Conservation (phyloP, 768 basidiomycete genomes). For the Postia placenta region DNA sequence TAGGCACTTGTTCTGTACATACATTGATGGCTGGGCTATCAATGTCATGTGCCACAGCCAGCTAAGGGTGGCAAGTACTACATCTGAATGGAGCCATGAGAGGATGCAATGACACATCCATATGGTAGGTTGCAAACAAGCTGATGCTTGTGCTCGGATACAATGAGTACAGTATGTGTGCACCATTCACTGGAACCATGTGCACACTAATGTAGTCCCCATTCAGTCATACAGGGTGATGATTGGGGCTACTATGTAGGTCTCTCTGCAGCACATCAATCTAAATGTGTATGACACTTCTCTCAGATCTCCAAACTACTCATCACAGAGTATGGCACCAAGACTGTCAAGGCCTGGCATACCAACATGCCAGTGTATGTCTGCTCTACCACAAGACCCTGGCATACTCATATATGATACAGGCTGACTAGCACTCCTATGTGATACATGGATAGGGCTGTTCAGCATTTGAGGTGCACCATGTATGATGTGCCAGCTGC, state of each 20-base stretch:
- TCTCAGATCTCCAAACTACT: neutral
- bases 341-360: conserved; percentile 45
- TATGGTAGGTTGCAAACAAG: conserved; percentile 16
- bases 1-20: too few species aligned
- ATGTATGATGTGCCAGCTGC: too few species aligned
- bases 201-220: neutral
- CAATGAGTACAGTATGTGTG: conserved; percentile 16
- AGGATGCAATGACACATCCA: neutral
- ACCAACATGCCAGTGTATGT: conserved; percentile 41
- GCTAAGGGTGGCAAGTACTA: neutral
- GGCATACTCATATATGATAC: too few species aligned
- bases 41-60: too few species aligned
- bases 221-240: conserved; percentile 39
- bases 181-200: neutral
- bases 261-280: neutral
- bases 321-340: conserved; percentile 28
- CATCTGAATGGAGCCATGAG: neutral
- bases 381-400: too few species aligned
- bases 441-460: too few species aligned
- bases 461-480: too few species aligned
- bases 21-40: too few species aligned
- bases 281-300: neutral
- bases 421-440: too few species aligned
- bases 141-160: conserved; percentile 25
- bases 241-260: conserved; percentile 39